Evolutionary conservation across 306 rosid genomes (phyloP).

Genomic region (Prunus fruticosa): DNA sequence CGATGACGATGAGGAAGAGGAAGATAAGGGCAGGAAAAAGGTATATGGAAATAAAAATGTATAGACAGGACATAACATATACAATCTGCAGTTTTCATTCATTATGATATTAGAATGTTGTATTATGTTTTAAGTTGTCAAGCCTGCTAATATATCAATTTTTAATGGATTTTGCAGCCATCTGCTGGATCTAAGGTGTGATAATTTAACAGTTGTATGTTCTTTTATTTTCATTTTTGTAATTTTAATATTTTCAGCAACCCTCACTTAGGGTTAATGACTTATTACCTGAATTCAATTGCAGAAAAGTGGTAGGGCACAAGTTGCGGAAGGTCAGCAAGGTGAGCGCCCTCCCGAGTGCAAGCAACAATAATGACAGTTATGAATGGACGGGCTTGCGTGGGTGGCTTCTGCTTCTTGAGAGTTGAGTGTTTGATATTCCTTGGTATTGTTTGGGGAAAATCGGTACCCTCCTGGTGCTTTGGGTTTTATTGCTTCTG

Average conservation of each 20-base stretch:
- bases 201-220: not conserved
- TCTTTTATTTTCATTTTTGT: not conserved
- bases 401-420: not conserved
- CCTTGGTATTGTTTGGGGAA: slow-evolving; percentile 3
- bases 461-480: not conserved
- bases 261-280: not conserved
- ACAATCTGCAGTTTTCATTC: not conserved
- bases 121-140: not conserved
- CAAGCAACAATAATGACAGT: slow-evolving; percentile 63
- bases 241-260: not conserved
- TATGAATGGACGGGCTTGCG: slow-evolving; percentile 2
- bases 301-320: slow-evolving; percentile 58
- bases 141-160: not conserved
- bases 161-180: slow-evolving; percentile 14
- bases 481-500: not conserved
- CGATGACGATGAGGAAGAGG: slow-evolving; percentile 38
- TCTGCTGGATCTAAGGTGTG: slow-evolving; percentile 26
- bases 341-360: slow-evolving; percentile 79
- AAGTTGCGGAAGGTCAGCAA: slow-evolving; percentile 41
- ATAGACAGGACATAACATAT: not conserved
- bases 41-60: slow-evolving; percentile 14
- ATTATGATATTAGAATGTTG: not conserved
- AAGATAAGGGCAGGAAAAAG: slow-evolving; percentile 48
- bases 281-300: not conserved
- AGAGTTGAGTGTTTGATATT: not conserved